Evolutionary conservation across 768 basidiomycete genomes (phyloP), one percentile per base, ranked within the genome.

Genomic region (Hysterangium stoloniferum): DNA sequence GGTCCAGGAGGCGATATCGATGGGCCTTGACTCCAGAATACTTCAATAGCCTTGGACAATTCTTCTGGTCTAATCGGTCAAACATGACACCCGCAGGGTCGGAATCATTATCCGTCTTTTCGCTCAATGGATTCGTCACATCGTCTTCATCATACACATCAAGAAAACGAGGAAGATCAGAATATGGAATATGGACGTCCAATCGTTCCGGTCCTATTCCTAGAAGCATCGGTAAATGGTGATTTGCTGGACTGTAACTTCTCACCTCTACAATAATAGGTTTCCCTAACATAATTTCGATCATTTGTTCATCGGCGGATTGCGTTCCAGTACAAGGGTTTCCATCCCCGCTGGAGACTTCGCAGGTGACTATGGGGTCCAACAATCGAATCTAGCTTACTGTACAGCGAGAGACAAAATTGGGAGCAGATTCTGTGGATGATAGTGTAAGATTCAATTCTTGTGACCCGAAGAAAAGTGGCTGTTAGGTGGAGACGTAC

Each of bases 131-230:
- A 25, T 27, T 4, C 15, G 44, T 45, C 7, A 45, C 4, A 12
- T 45, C 44, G 25, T 45, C 44, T 45, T 45, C n/a, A 31, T 45
- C 44, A 19, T 25, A 45, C 15, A 45, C 44, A 19, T 45, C 24
- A 45, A 45, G 44, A 24, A 17, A 25, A 8, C 9, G 29, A 3
- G 19, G 44, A 15, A 45, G 24, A 6, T 45, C 44, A 19, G 22
- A 31, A 45, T 17, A 31, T 13, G 44, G 44, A 28, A 45, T 45
- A 19, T 45, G 31, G 17, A 31, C 17, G 19, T 45, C 29, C 13
- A 45, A 19, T 24, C 15, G 15, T 9, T 45, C 44, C 12, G 44
- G 44, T 19, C 44, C 44, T 17, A 12, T 15, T 17, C 19, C 19
- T 3, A 25, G 13, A 45, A 31, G 44, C 12, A 19, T 12, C 9